A percentile compares a stretch with the other conserved stretches of the same genome.
Evolutionary conservation across 352 stramenopile species (phyloP).

Genomic region (Phytophthora megakarya): DNA sequence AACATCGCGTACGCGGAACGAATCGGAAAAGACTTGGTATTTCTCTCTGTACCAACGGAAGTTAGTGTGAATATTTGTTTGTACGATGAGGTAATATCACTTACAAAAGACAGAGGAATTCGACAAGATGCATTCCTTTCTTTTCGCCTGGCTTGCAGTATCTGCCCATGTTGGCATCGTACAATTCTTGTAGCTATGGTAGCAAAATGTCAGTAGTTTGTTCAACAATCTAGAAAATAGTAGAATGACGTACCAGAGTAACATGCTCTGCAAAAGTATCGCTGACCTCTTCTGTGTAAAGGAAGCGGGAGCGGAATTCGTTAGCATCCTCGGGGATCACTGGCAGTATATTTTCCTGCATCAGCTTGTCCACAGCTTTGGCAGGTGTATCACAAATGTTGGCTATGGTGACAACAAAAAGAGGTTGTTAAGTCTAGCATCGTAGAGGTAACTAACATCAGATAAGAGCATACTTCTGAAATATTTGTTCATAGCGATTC

Average conservation of each 20-base stretch:
- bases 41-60: constrained; percentile 42
- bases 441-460: neutral
- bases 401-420: constrained; percentile 30
- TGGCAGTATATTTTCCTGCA: constrained; percentile 59
- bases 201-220: neutral
- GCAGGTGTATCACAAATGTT: constrained; percentile 68
- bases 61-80: no score
- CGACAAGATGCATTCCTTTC: constrained; percentile 76
- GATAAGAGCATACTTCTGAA: constrained; percentile 51
- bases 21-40: constrained; percentile 71
- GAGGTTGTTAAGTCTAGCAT: neutral
- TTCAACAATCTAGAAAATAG: neutral
- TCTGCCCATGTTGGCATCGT: constrained; percentile 72
- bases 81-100: neutral
- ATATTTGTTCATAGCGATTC: constrained; percentile 86
- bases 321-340: constrained; percentile 64
- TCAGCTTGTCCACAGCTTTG: constrained; percentile 73
- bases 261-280: constrained; percentile 76
- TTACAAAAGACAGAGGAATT: constrained; percentile 66
- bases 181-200: constrained; percentile 71
- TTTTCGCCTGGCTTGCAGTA: constrained; percentile 78
- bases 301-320: constrained; percentile 68
- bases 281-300: constrained; percentile 82
- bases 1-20: constrained; percentile 65
- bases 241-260: constrained; percentile 51